Evolutionary conservation across 495 filamentous ascomycete species (phyloP).

Genomic region (Penicillium goetzii): DNA sequence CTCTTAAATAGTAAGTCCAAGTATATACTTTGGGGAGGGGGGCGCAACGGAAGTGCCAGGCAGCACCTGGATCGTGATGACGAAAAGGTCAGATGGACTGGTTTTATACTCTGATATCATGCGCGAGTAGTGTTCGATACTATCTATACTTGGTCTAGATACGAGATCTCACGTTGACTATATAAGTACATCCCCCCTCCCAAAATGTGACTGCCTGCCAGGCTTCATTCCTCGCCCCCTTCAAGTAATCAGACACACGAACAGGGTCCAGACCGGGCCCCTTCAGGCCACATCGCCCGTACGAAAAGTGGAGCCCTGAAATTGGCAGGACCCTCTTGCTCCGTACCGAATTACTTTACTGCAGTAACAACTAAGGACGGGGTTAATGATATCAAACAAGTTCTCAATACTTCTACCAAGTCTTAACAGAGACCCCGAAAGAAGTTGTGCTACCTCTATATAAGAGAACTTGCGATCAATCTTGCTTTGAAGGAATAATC

Average conservation of each 20-base stretch:
- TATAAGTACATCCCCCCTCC: background rate
- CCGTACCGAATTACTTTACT: constrained; percentile 2
- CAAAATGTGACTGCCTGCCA: constrained; percentile 4
- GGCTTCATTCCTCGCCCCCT: background rate
- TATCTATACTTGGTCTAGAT: background rate
- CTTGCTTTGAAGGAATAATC: background rate
- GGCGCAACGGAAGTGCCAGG: background rate
- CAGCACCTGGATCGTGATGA: background rate
- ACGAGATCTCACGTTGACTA: background rate
- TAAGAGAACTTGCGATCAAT: background rate
- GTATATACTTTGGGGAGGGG: background rate
- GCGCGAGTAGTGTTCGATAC: too few species aligned
- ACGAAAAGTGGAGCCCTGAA: constrained; percentile 20
- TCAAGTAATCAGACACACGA: constrained; percentile 30
- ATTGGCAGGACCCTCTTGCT: constrained; percentile 11
- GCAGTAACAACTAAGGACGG: background rate
- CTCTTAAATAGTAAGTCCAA: background rate
- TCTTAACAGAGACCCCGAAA: background rate
- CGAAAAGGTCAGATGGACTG: constrained; percentile 2
- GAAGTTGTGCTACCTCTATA: background rate
- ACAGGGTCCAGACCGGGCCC: constrained; percentile 25
- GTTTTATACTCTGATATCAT: background rate
- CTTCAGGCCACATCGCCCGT: constrained; percentile 27
- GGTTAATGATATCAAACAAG: background rate
- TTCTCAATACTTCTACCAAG: background rate